A percentile compares a stretch with the other conserved stretches of the same genome.
phyloP scores from a whole-genome alignment of 2,329 filamentous ascomycete genomes.

The Colletotrichum sp. region DNA sequence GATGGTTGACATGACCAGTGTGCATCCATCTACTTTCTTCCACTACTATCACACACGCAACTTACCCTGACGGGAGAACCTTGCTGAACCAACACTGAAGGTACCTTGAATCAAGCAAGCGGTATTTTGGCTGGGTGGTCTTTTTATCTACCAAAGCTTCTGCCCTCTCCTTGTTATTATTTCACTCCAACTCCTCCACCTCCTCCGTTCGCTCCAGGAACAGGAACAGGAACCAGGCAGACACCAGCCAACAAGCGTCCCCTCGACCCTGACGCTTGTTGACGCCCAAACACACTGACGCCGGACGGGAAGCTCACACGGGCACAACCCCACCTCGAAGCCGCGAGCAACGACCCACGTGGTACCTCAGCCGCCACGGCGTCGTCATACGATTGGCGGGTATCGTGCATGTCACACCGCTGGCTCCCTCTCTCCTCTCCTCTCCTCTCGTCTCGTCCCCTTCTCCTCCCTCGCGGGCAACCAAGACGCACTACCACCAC shows the following conservation, averaged over 20 bases:
- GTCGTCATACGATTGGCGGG: neutral
- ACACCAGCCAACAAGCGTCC: neutral
- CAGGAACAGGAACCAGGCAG: neutral
- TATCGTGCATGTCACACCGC: slow-evolving; percentile 6
- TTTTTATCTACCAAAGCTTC: neutral
- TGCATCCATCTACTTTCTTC: neutral
- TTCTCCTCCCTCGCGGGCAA: neutral
- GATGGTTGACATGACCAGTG: neutral
- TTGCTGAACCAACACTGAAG: neutral
- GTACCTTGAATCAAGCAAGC: neutral
- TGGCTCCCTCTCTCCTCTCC: neutral
- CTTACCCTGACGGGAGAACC: neutral
- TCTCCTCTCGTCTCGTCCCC: neutral
- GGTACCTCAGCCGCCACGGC: neutral
- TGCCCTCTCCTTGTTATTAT: neutral
- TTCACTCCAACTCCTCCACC: neutral
- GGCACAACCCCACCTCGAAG: slow-evolving; percentile 13
- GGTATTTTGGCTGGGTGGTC: neutral
- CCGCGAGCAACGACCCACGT: neutral
- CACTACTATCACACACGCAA: neutral
- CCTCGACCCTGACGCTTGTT: neutral
- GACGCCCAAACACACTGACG: slow-evolving; percentile 6
- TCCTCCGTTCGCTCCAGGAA: neutral
- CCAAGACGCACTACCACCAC: neutral
- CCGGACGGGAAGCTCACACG: slow-evolving; percentile 9